A percentile compares a stretch with the other conserved stretches of the same genome.
Evolutionary conservation across 495 filamentous ascomycete genomes (phyloP).

Genomic region (Lindgomyces ingoldianus): DNA sequence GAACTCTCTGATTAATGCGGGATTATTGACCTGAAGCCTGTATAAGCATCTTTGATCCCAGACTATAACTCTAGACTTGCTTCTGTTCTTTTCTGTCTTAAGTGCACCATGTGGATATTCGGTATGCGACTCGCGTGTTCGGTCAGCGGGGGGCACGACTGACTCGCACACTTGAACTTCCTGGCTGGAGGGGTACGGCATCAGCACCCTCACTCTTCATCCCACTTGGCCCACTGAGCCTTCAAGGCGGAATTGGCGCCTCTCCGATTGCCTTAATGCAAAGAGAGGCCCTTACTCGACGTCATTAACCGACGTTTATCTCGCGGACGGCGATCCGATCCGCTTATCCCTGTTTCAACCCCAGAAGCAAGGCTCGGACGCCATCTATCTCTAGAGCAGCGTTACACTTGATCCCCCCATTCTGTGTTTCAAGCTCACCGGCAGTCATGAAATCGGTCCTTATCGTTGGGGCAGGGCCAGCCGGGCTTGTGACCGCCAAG

Average conservation of each 20-base stretch:
- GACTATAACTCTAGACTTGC: too few relatives aligned
- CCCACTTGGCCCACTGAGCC: too few relatives aligned
- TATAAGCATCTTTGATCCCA: not conserved
- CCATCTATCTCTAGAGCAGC: too few relatives aligned
- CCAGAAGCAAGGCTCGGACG: not conserved
- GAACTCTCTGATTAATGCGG: slow-evolving; percentile 27
- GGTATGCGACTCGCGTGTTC: not conserved
- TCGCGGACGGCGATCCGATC: too few relatives aligned
- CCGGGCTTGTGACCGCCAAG: slow-evolving; percentile 80
- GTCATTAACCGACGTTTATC: too few relatives aligned
- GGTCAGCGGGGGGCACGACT: not conserved
- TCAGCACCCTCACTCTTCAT: too few relatives aligned
- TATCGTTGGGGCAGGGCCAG: slow-evolving; percentile 72
- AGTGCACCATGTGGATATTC: not conserved
- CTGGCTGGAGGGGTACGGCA: too few relatives aligned
- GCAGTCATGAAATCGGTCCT: slow-evolving; percentile 41
- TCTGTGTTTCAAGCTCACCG: too few relatives aligned
- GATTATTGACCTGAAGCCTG: slow-evolving; percentile 13
- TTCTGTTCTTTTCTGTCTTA: not conserved
- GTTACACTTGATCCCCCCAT: too few relatives aligned
- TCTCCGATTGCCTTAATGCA: too few relatives aligned
- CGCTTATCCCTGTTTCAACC: not conserved
- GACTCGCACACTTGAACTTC: not conserved
- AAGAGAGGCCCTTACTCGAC: too few relatives aligned
- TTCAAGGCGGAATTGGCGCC: too few relatives aligned